Base-by-base conservation (phyloP, 2,329 filamentous ascomycete genomes). In the Trichoderma afroharzianum region DNA sequence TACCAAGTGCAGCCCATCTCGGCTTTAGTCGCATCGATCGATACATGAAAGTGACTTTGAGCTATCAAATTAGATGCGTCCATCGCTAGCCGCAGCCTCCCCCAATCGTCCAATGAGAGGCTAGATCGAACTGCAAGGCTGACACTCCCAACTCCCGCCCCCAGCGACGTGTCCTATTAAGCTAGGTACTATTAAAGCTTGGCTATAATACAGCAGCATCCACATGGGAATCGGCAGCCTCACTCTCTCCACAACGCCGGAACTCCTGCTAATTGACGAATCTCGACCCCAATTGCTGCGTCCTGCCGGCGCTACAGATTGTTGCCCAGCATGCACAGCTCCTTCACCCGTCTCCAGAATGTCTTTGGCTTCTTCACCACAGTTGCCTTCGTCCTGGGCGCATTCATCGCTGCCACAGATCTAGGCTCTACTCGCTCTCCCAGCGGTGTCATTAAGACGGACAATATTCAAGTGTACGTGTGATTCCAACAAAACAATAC, bases 281-380 rank as follows among this genome's bases (percentile, higher is more conserved):
- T 4, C 6, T 6, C n/a, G 7, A 47, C 30, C 30, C 28, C 32
- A 43, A 8, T 36, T 33, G 53, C 32, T 67, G 63, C 58, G 39
- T 32, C 18, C 12, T 43, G 70, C 53, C 55, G 64, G 70, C 70
- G 55, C 57, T n/a, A 47, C 43, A 36, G 24, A 33, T n/a, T 64
- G 64, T 71, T 72, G 72, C 74, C 79, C 84, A 86, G 73, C 73
- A 98, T 99, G 96, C 92, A 98, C 83, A 97, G 93, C 79, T 89
- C 92, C 61, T 83, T 97, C 63, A 94, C 93, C 74, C 93, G 96
- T 76, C 82, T 92, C 76, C 96, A 99, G 83, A 95, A 94, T 84
- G 91, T 94, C 81, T 99, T 99, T 81, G 94, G 96, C 82, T 98
- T 97, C 89, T 98, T 98, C 87, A 98, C 96, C 21, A 97, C 94